Percentiles rank a stretch among this genome's conserved stretches.
Conservation (phyloP, 352 stramenopile species). For the Pythium utonaiense region DNA sequence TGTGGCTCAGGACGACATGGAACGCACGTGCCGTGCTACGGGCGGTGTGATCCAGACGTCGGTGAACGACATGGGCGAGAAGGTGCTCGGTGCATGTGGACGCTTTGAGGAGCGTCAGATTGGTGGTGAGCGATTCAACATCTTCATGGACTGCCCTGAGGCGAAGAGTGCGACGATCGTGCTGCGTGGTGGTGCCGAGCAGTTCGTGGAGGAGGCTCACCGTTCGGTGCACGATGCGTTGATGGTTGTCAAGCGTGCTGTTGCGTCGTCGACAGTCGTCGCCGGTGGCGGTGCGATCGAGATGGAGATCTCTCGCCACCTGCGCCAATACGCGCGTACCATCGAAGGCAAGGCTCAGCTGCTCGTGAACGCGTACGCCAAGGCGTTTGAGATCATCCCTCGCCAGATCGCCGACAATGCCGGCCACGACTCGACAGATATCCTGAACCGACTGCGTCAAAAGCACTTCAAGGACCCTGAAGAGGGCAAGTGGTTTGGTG, state of each 20-base stretch:
- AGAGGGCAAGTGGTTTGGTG: constrained; percentile 96
- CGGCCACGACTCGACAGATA: constrained; percentile 98
- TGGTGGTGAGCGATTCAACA: constrained; percentile 97
- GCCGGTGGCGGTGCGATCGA: constrained; percentile 97
- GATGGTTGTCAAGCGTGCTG: constrained; percentile 95
- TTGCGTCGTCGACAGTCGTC: constrained; percentile 96
- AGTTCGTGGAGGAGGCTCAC: constrained; percentile 99
- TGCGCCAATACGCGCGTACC: constrained; percentile 88
- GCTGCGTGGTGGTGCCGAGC: constrained; percentile 91
- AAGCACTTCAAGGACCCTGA: constrained; percentile 94
- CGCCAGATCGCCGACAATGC: constrained; percentile 99
- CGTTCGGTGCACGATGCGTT: constrained; percentile 98
- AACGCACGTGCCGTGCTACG: constrained; percentile 94
- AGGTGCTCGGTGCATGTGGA: constrained; percentile 93
- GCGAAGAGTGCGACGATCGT: constrained; percentile 96
- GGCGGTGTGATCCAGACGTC: constrained; percentile 93
- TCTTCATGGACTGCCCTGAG: constrained; percentile 96
- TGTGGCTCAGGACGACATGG: constrained; percentile 96
- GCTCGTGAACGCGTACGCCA: constrained; percentile 97
- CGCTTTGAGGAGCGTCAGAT: constrained; percentile 97
- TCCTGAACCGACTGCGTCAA: constrained; percentile 95
- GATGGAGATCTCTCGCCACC: constrained; percentile 94
- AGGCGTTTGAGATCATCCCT: constrained; percentile 95
- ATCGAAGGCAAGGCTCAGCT: constrained; percentile 97
- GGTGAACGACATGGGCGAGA: constrained; percentile 88